A percentile compares a stretch with the other conserved stretches of the same genome.
Conservation (phyloP, 257 asterid genomes). For the Rhazya stricta region DNA sequence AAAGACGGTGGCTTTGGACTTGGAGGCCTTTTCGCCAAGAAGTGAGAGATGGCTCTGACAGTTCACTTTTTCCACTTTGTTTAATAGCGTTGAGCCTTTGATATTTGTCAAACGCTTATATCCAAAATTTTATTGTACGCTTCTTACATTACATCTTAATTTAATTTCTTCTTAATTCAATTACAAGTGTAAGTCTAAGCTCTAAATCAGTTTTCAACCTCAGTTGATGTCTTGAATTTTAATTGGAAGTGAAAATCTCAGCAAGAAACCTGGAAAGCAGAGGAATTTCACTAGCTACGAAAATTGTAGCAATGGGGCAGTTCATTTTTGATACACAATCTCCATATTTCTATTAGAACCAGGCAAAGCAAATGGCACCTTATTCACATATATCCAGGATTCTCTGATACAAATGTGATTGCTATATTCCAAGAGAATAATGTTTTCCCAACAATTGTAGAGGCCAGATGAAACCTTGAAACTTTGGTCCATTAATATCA, state of each 20-base stretch:
- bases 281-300: not conserved
- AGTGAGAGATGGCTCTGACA: constrained; percentile 19
- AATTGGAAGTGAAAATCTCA: not conserved
- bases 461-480: not conserved
- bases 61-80: not conserved
- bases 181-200: not conserved
- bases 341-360: not conserved
- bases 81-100: not conserved
- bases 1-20: constrained; percentile 35
- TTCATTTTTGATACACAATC: not conserved
- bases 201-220: not conserved
- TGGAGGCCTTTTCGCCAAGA: constrained; percentile 68
- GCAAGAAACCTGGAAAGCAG: not conserved
- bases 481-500: not conserved
- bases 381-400: not conserved
- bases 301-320: not conserved
- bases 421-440: no score
- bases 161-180: not conserved
- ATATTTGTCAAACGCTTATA: constrained; percentile 6
- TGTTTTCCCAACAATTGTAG: no score
- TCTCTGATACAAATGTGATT: not conserved
- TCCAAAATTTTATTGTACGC: constrained; percentile 9
- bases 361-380: not conserved
- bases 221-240: not conserved
- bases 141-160: not conserved